Evolutionary conservation across 768 basidiomycete genomes (phyloP), one percentile per base, ranked within the genome.

Genomic region (Collybia sp.): DNA sequence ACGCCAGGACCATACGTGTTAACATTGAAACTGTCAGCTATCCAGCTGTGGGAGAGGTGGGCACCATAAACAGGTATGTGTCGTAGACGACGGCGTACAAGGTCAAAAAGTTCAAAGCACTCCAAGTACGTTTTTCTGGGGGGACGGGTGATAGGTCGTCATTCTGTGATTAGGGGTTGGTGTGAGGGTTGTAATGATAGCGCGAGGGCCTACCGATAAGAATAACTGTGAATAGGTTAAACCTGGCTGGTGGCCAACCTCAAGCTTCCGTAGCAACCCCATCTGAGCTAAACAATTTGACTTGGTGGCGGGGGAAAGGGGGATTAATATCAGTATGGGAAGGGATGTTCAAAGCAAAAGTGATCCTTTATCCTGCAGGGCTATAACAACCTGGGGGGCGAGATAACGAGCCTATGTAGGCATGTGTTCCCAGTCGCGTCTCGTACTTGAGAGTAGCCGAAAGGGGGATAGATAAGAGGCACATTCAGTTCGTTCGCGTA

Each of bases 21-120:
- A 58, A 86, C 75, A 55, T 86, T 88, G 71, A 87, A 89, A 54
- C 77, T 79, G 65, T 90, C 87, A 33, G 84, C 85, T 36, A 89
- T 76, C 88, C 85, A 89, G 67, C 83, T 85, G 32, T 35, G 43
- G 13, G 50, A 56, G 25, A 38, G 43, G 44, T 48, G 20, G 48
- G 39, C 41, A 34, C 18, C 12, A 37, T 17, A 50, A 36, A 43
- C 4, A 34, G 18, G 20, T 37, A 30, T 44, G 32, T 37, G 25
- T 10, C 11, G 44, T 35, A 37, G 25, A 31, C 25, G 25, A 38
- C 42, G 47, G 61, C 76, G 52, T 58, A 84, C 79, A 83, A 86
- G 15, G 82, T 72, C 38, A 83, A 66, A 60, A 83, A 88, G 62
- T 85, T 83, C 65, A 71, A 76, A 36, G 66, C 64, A 17, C 69